Percentiles rank a stretch among this genome's conserved stretches.
Evolutionary conservation across 192 early-diverging fungal species (phyloP).

Genomic region (Entomortierella parvispora): DNA sequence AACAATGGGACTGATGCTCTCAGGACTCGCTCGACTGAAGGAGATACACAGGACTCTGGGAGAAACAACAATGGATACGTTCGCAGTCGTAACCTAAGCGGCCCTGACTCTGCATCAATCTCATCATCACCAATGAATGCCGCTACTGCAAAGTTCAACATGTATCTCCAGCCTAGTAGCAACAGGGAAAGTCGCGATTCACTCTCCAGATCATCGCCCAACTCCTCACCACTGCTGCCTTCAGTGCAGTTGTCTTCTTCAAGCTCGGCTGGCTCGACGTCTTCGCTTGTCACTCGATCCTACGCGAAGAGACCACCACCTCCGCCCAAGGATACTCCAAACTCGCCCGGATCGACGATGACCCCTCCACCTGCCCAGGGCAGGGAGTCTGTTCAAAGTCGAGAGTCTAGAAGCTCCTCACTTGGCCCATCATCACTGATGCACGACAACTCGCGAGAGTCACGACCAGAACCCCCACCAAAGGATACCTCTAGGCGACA

Average conservation of each 20-base stretch:
- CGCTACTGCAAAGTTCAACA: slow-evolving; percentile 25
- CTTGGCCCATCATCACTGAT: slow-evolving; percentile 5
- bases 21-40: background rate
- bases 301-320: slow-evolving; percentile 42
- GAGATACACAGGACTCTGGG: slow-evolving; percentile 1
- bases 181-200: slow-evolving; percentile 28
- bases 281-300: slow-evolving; percentile 5
- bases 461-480: slow-evolving; percentile 27
- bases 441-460: slow-evolving; percentile 9
- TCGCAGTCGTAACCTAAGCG: slow-evolving; percentile 12
- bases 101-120: background rate
- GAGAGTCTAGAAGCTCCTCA: slow-evolving; percentile 2
- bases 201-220: slow-evolving; percentile 12
- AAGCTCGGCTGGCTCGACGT: slow-evolving; percentile 2
- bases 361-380: background rate
- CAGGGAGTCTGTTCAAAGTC: no score
- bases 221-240: slow-evolving; percentile 6
- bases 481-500: slow-evolving; percentile 25
- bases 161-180: slow-evolving; percentile 20
- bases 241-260: background rate
- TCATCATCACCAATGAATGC: slow-evolving; percentile 13
- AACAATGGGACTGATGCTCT: background rate
- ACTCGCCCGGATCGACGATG: background rate
- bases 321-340: slow-evolving; percentile 17
- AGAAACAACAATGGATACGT: background rate